These are phyloP conservation scores for Tuber aestivum DNA, from an alignment of 495 filamentous ascomycete genomes.

Conservation along the genomic window DNA sequence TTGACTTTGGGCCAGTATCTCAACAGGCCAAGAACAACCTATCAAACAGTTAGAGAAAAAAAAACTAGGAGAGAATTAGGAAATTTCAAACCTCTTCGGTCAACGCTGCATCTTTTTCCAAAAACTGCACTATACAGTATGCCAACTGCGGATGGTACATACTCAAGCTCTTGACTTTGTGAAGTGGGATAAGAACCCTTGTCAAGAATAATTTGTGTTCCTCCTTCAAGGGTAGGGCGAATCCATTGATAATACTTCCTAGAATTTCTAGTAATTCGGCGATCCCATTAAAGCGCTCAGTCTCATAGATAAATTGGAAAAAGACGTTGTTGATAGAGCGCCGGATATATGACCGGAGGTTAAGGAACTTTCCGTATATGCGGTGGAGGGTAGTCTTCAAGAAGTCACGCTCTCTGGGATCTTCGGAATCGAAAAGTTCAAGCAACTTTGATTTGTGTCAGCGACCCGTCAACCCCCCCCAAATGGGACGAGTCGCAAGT, in stretches of 20 bases:
- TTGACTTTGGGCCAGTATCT: conserved; percentile 99
- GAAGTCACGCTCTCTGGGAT: conserved; percentile 94
- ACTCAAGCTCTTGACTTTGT: conserved; percentile 98
- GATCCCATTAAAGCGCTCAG: conserved; percentile 96
- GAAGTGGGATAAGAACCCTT: conserved; percentile 80
- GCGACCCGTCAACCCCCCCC: conserved; percentile 14
- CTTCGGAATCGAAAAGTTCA: conserved; percentile 98
- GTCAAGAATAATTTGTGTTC: conserved; percentile 99
- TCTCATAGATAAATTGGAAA: conserved; percentile 99
- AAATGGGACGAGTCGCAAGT: not conserved
- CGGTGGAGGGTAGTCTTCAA: conserved; percentile 96
- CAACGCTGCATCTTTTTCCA: conserved; percentile 94
- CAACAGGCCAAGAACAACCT: conserved; percentile 91
- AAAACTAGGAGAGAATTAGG: not conserved
- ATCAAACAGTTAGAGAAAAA: not conserved
- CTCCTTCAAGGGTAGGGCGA: conserved; percentile 93
- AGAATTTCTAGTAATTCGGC: conserved; percentile 95
- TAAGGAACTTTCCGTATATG: conserved; percentile 99
- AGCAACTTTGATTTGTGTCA: conserved; percentile 56
- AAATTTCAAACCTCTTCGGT: conserved; percentile 74
- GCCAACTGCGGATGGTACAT: conserved; percentile 99
- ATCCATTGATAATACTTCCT: conserved; percentile 98
- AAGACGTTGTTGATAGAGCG: conserved; percentile 99
- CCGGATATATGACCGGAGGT: conserved; percentile 92
- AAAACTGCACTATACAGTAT: conserved; percentile 98